A percentile compares a stretch with the other conserved stretches of the same genome.
phyloP scores from a whole-genome alignment of 2,329 filamentous ascomycete genomes.

The Aspergillus sp. region DNA sequence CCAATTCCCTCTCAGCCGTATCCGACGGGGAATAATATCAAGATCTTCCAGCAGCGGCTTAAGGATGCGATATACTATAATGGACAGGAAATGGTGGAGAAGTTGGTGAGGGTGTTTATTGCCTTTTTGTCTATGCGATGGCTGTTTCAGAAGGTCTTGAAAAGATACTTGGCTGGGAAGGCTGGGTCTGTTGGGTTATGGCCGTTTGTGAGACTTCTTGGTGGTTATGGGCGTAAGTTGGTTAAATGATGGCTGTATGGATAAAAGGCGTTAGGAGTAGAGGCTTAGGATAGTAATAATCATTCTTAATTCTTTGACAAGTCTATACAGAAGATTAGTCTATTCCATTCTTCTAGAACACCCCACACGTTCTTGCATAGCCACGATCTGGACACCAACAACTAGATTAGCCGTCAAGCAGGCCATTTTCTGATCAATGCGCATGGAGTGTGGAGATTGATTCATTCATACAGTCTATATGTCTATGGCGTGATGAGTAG shows the following conservation, averaged over 20 bases:
- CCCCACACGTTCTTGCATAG: too few relatives aligned
- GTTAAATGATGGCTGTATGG: background rate
- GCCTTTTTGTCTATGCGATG: background rate
- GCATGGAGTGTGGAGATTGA: too few relatives aligned
- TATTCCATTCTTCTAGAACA: too few relatives aligned
- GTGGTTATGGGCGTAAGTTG: background rate
- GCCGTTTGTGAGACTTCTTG: background rate
- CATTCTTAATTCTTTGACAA: too few relatives aligned
- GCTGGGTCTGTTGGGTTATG: background rate
- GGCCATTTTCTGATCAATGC: too few relatives aligned
- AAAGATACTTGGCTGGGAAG: background rate
- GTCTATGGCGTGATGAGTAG: background rate
- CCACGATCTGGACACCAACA: too few relatives aligned
- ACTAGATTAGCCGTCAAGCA: too few relatives aligned
- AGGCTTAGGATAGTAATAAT: too few relatives aligned
- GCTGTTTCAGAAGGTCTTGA: background rate
- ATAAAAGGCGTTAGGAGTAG: background rate
- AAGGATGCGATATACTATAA: background rate
- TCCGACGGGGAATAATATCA: background rate
- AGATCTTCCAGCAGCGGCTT: background rate
- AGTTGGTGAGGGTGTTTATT: background rate
- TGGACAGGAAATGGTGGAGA: background rate
- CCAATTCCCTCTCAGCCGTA: constrained; percentile 2
- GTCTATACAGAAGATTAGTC: too few relatives aligned
- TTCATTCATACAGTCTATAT: background rate